Base-by-base conservation (phyloP, 2,329 filamentous ascomycete species). In the Pseudogymnoascus destructans region DNA sequence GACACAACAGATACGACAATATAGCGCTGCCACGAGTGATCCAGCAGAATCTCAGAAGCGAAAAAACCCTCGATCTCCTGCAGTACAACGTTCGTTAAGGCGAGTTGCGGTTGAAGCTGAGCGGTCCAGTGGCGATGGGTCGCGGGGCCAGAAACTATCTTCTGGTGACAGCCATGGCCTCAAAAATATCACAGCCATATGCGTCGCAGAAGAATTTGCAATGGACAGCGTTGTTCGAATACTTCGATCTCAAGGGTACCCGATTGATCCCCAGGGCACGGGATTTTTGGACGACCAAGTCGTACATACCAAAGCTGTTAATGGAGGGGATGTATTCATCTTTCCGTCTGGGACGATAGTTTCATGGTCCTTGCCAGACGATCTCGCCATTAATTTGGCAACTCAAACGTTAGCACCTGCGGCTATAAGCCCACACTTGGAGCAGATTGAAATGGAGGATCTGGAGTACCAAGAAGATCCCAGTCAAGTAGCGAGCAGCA, bases 281-380 rank as follows among this genome's bases (percentile, higher is more conserved):
- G 79, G 76, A 11, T 84, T 85, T 64, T 80, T 84, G 63, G 73
- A 76, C 52, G 75, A 75, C 62, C 81, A 84, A 66, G 80, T 85
- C 5, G 78, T 85, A 55, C 82, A 85, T 66, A 82, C 81, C 5
- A 74, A 80, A 57, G 76, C 77, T 7, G 75, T 78, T 60, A 79
- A 81, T 68, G 77, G 82, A 59, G 91, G 90, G 32, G 93, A 98
- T 72, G 82, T 97, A 56, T 97, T 97, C 68, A 85, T 98, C 59
- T 98, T 98, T 64, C 90, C 92, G 7, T 95, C 91, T 0, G 93
- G 93, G 9, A 95, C 91, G 10, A 80, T 97, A 6, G 93, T 97
- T 5, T 86, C 89, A 21, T 98, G 93, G 93, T 87, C 88, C 4
- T 77, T 96, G 1, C 85, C 89, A 0, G 80, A 89, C 61, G 82